Evolutionary conservation across 2,329 filamentous ascomycete species (phyloP), one percentile per base, ranked within the genome.

Genomic region (Cucurbitaria berberidis): DNA sequence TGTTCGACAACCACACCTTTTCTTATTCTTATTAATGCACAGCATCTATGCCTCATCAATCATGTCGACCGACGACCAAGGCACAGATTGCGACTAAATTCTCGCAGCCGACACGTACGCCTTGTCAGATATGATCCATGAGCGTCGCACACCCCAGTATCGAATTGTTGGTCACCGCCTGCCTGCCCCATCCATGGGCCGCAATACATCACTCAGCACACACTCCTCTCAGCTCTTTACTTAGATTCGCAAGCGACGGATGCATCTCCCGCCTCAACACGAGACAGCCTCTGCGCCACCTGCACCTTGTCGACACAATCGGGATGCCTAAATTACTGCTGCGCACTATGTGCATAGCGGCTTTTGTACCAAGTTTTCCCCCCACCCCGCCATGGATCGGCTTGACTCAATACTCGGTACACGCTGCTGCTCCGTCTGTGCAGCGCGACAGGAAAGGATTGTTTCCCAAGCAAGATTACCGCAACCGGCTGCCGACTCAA

Each of bases 401-500:
- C 38, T 40, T 50, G 24, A 45, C 42, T n/a, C 24, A 44, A 27
- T 18, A 22, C 26, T 41, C 27, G 3, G 30, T 22, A 38, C 30
- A 32, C n/a, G 40, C 42, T 36, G 39, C 41, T 39, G 51, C 46
- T 43, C 40, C 51, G 49, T 51, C 51, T 57, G 27, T 52, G 56
- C 55, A 49, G 55, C 53, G 53, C 53, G 53, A 51, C 48, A 56
- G 43, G 42, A 49, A 34, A 48, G 22, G 42, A 47, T n/a, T 29
- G 40, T 22, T n/a, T 15, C 7, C 18, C 57, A 63, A 58, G 55
- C 62, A 63, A 62, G 55, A 65, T n/a, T 53, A 50, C 63, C 55
- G 59, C 62, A 62, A 57, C 50, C 54, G 63, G 58, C 60, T 59
- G 57, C 57, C 44, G 42, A 48, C 41, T 49, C 54, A 55, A 57